Evolutionary conservation across 2,329 filamentous ascomycete genomes (phyloP).

Genomic region (Mariannaea elegans): DNA sequence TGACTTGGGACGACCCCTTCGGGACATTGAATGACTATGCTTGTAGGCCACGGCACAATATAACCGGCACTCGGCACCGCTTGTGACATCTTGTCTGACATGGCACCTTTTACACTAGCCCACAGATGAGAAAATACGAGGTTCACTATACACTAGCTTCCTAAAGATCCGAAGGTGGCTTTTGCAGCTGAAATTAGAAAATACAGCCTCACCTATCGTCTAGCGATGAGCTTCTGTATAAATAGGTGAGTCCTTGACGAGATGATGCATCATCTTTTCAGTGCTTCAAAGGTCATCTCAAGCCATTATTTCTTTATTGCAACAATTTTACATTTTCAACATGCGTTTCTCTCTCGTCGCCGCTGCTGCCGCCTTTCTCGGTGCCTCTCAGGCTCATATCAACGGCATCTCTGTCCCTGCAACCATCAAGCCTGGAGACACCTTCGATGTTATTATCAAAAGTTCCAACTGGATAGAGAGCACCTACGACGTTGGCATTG

Average conservation of each 20-base stretch:
- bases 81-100: not conserved
- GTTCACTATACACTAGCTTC: not conserved
- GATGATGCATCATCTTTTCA: too few relatives aligned
- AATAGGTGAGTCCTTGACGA: too few relatives aligned
- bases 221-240: too few relatives aligned
- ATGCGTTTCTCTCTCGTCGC: constrained; percentile 36
- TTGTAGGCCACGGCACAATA: too few relatives aligned
- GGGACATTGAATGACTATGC: too few relatives aligned
- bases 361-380: constrained; percentile 33
- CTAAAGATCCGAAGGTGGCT: constrained; percentile 8
- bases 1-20: too few relatives aligned
- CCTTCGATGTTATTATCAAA: constrained; percentile 49
- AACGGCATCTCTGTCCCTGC: constrained; percentile 53
- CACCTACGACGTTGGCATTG: constrained; percentile 54
- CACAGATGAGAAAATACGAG: constrained; percentile 5
- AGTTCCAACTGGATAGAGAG: constrained; percentile 55
- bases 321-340: constrained; percentile 1
- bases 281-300: too few relatives aligned
- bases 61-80: constrained; percentile 20
- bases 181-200: not conserved
- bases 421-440: constrained; percentile 49
- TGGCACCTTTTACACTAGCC: too few relatives aligned
- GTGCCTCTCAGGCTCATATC: constrained; percentile 50
- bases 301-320: too few relatives aligned
- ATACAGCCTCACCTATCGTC: too few relatives aligned